A percentile compares a stretch with the other conserved stretches of the same genome.
Conservation (phyloP, 176 grass and related monocot genomes). For the Chrysopogon serrulatus region DNA sequence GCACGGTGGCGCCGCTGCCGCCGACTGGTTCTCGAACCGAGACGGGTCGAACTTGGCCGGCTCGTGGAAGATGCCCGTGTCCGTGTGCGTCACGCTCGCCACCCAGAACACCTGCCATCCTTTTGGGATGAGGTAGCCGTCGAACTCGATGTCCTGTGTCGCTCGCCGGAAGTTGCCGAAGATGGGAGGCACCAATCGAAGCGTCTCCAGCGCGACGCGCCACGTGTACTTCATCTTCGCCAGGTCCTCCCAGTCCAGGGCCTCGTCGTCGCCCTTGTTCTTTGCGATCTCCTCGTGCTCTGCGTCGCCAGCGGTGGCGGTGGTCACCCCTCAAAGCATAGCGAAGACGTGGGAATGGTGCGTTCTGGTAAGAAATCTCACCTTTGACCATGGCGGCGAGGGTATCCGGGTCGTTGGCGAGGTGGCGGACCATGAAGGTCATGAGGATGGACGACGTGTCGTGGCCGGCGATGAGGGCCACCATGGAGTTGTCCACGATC, state of each 20-base stretch:
- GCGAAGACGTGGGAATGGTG: background rate
- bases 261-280: conserved; percentile 14
- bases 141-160: conserved; percentile 16
- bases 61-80: conserved; percentile 26
- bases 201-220: conserved; percentile 28
- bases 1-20: background rate
- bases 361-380: background rate
- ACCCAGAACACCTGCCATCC: conserved; percentile 63
- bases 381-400: conserved; percentile 28
- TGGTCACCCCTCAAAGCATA: background rate
- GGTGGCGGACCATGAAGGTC: conserved; percentile 58
- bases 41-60: conserved; percentile 35
- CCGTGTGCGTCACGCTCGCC: conserved; percentile 33
- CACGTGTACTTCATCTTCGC: conserved; percentile 37
- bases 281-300: conserved; percentile 38
- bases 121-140: conserved; percentile 43
- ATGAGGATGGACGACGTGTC: conserved; percentile 52
- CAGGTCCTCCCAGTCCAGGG: conserved; percentile 43
- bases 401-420: conserved; percentile 31
- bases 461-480: conserved; percentile 27
- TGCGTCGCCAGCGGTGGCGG: background rate
- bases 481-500: conserved; percentile 47
- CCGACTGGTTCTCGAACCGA: conserved; percentile 21
- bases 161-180: conserved; percentile 45
- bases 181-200: conserved; percentile 18